phyloP scores from a whole-genome alignment of 176 grass and related monocot genomes.

The Aegilops sharonensis region DNA sequence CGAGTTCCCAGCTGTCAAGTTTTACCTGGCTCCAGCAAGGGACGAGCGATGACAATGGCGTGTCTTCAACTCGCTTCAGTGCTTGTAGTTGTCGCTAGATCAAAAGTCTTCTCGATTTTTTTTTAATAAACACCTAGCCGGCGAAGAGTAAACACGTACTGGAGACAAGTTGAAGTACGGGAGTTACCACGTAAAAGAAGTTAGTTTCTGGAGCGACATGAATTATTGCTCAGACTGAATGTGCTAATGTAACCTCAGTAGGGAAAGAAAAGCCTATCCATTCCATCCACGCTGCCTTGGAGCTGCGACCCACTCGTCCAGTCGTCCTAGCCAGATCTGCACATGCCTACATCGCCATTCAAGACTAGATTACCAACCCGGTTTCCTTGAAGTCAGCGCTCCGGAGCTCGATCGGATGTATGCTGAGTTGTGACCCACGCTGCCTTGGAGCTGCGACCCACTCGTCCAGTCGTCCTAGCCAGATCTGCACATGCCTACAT shows the following conservation, averaged over 20 bases:
- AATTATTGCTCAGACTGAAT: neutral
- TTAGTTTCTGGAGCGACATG: neutral
- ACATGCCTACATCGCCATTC: neutral
- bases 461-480: neutral
- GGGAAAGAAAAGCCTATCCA: neutral
- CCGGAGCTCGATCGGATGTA: neutral
- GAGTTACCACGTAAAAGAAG: neutral
- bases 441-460: neutral
- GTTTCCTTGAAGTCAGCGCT: neutral
- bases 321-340: neutral
- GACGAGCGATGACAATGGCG: too few relatives aligned
- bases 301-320: neutral
- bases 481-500: neutral
- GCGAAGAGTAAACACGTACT: neutral
- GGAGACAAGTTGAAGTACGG: neutral
- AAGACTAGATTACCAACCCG: neutral
- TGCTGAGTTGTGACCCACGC: neutral
- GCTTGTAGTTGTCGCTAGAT: too few relatives aligned
- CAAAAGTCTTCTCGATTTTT: too few relatives aligned
- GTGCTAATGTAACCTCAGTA: neutral
- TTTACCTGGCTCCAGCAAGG: too few relatives aligned
- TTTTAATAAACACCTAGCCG: neutral
- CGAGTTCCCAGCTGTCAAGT: too few relatives aligned
- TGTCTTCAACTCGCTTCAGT: too few relatives aligned
- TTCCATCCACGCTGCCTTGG: neutral